Evolutionary conservation across 257 asterid genomes (phyloP).

Genomic region (Solanum infundibuliforme): DNA sequence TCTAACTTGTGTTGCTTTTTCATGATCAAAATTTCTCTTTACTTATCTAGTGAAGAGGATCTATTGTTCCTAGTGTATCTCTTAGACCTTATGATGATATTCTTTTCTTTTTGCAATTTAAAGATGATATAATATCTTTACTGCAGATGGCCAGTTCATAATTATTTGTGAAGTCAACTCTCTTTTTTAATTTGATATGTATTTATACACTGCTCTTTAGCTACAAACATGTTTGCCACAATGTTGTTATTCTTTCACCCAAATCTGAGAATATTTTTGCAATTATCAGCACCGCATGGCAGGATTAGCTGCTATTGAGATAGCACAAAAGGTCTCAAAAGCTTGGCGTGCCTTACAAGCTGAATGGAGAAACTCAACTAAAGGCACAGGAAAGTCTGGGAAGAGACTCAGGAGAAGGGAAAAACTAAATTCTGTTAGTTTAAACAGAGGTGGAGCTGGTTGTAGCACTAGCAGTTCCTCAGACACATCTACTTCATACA

Average conservation of each 20-base stretch:
- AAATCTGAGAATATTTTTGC: neutral
- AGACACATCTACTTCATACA: conserved; percentile 41
- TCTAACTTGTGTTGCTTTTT: neutral
- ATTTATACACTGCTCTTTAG: neutral
- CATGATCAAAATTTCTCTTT: neutral
- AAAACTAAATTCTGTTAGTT: conserved; percentile 51
- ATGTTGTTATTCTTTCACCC: conserved; percentile 11
- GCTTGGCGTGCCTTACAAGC: conserved; percentile 89
- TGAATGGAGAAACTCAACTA: conserved; percentile 71
- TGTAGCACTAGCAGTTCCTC: conserved; percentile 80
- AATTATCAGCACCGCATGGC: conserved; percentile 91
- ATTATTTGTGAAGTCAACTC: neutral
- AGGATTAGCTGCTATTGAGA: conserved; percentile 94
- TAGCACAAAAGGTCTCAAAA: conserved; percentile 86
- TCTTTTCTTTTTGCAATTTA: neutral
- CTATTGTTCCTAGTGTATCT: neutral
- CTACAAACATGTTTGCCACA: neutral
- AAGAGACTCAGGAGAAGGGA: conserved; percentile 70
- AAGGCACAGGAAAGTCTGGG: conserved; percentile 61
- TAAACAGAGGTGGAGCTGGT: conserved; percentile 98
- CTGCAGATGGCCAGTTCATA: neutral
- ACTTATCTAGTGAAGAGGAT: neutral
- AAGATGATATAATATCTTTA: neutral
- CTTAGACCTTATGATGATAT: neutral
- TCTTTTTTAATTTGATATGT: neutral